A percentile compares a stretch with the other conserved stretches of the same genome.
Conservation (phyloP, 2,329 filamentous ascomycete genomes). For the Fusarium vanettenii region DNA sequence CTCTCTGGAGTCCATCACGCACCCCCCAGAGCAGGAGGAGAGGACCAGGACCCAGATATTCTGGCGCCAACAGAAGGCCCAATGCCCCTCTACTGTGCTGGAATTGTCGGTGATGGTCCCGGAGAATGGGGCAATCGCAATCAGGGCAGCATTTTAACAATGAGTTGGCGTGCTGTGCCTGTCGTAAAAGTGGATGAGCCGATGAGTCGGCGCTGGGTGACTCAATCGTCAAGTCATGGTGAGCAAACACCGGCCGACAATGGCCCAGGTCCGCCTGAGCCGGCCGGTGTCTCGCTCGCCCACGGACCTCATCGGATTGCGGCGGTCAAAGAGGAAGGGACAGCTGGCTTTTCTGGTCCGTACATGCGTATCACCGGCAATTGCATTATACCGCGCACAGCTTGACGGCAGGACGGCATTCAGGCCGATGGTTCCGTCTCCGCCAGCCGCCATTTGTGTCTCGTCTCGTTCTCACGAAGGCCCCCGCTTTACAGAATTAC, state of each 20-base stretch:
- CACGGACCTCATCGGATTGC: slow-evolving; percentile 10
- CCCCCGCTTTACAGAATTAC: slow-evolving; percentile 37
- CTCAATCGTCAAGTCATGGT: slow-evolving; percentile 4
- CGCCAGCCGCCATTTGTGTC: slow-evolving; percentile 27
- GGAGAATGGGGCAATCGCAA: not conserved
- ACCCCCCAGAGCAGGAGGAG: not conserved
- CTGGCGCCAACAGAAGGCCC: slow-evolving; percentile 34
- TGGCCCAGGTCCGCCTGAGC: not conserved
- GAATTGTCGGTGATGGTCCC: slow-evolving; percentile 27
- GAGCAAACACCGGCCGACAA: slow-evolving; percentile 5
- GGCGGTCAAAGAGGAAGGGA: slow-evolving; percentile 12
- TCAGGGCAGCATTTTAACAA: slow-evolving; percentile 10
- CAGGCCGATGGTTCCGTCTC: slow-evolving; percentile 28
- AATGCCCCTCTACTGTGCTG: slow-evolving; percentile 4
- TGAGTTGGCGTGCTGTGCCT: not conserved
- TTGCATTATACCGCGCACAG: slow-evolving; percentile 18
- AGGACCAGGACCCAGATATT: slow-evolving; percentile 22
- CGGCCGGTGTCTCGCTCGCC: slow-evolving; percentile 7
- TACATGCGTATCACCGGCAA: slow-evolving; percentile 25
- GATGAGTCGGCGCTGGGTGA: slow-evolving; percentile 8
- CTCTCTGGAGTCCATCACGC: slow-evolving; percentile 17
- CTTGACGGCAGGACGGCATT: slow-evolving; percentile 17
- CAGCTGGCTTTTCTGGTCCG: slow-evolving; percentile 14
- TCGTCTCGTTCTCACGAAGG: slow-evolving; percentile 16
- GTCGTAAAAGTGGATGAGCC: slow-evolving; percentile 8